Percentiles rank a stretch among this genome's conserved stretches.
These are phyloP conservation scores for Zygosaccharomyces rouxii DNA, from an alignment of 805 yeast species.

Conservation along the genomic window DNA sequence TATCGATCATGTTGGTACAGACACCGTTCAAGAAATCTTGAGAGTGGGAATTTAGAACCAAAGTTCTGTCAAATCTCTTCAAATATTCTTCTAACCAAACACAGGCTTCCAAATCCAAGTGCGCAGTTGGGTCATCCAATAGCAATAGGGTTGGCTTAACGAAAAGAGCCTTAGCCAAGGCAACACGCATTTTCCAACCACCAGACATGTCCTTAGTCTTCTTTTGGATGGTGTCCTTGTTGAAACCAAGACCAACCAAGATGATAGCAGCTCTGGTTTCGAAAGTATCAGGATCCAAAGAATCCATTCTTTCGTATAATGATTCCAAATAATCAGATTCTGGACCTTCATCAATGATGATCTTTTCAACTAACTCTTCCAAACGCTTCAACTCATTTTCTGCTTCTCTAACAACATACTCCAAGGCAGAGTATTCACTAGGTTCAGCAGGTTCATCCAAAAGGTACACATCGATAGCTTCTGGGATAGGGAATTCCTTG, in stretches of 20 bases:
- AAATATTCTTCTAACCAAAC: constrained; percentile 99
- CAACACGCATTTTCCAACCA: constrained; percentile 99
- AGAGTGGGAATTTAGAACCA: constrained; percentile 94
- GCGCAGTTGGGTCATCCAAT: constrained; percentile 98
- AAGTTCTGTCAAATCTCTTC: constrained; percentile 87
- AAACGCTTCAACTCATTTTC: constrained; percentile 85
- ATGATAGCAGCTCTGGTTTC: constrained; percentile 96
- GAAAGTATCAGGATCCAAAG: constrained; percentile 92
- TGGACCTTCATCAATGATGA: constrained; percentile 88
- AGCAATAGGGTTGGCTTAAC: constrained; percentile 93
- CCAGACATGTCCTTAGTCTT: constrained; percentile 99
- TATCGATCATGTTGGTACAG: constrained; percentile 95
- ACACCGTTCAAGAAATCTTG: constrained; percentile 99
- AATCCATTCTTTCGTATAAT: constrained; percentile 91
- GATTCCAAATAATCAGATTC: constrained; percentile 83
- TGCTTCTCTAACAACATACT: constrained; percentile 96
- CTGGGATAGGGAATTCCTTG: constrained; percentile 94
- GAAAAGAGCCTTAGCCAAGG: constrained; percentile 94
- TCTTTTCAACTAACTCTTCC: constrained; percentile 86
- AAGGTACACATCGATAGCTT: constrained; percentile 81
- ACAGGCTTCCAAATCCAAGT: constrained; percentile 98
- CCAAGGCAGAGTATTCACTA: constrained; percentile 84
- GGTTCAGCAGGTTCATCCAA: constrained; percentile 98
- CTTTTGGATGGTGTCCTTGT: constrained; percentile 77
- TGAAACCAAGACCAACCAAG: constrained; percentile 96